These are phyloP conservation scores for Skeletonema marinoi DNA, from an alignment of 108 stramenopile species.

Conservation along the genomic window DNA sequence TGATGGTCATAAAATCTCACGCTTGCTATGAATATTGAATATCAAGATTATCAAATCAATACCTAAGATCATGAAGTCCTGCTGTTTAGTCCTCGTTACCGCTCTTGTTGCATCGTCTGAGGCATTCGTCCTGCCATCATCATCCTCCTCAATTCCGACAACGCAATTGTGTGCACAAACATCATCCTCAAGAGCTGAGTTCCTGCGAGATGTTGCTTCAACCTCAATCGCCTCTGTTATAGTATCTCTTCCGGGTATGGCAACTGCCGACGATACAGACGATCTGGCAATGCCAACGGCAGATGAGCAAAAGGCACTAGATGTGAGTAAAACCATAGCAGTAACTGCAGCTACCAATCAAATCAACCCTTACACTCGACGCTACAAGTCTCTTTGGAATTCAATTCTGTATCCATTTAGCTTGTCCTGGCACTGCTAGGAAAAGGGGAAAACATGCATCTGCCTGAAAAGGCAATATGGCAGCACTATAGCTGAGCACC, in stretches of 20 bases:
- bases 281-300: conserved; percentile 78
- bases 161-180: not conserved
- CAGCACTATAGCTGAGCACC: conserved; percentile 75
- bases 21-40: too few species aligned
- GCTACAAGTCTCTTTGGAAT: conserved; percentile 44
- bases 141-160: not conserved
- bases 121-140: not conserved
- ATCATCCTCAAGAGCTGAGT: not conserved
- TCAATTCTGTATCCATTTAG: conserved; percentile 26
- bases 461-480: conserved; percentile 35
- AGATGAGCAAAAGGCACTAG: conserved; percentile 54
- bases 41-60: too few species aligned
- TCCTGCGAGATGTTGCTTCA: not conserved
- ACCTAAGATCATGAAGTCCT: not conserved
- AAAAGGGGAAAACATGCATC: conserved; percentile 43
- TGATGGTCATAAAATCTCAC: too few species aligned
- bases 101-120: not conserved
- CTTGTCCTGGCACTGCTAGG: conserved; percentile 32
- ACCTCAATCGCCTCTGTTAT: conserved; percentile 19
- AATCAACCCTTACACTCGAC: conserved; percentile 63
- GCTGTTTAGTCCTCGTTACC: not conserved
- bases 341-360: not conserved
- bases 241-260: conserved; percentile 1
- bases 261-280: conserved; percentile 43
- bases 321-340: conserved; percentile 47